These are phyloP conservation scores for Huntiella abstrusa DNA, from an alignment of 2,329 filamentous ascomycete species.

Conservation along the genomic window DNA sequence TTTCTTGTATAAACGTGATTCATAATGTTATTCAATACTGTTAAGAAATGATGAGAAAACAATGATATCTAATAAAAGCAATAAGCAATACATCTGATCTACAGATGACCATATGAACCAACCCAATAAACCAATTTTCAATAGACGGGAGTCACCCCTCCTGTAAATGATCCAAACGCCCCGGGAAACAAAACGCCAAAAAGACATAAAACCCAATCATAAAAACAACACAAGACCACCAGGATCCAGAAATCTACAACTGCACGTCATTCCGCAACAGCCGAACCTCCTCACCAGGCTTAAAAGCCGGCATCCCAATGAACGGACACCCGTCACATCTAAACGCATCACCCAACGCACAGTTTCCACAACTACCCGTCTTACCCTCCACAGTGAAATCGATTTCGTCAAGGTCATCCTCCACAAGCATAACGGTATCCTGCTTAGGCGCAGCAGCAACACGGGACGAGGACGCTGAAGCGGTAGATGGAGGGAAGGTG, in stretches of 20 bases:
- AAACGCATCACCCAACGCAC: slow-evolving; percentile 81
- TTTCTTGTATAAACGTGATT: background rate
- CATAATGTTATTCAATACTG: background rate
- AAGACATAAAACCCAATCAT: background rate
- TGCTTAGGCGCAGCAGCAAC: background rate
- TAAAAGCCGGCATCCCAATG: slow-evolving; percentile 85
- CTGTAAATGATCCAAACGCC: too few species aligned
- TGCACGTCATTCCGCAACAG: slow-evolving; percentile 75
- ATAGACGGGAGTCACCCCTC: too few species aligned
- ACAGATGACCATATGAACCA: too few species aligned
- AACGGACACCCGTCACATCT: slow-evolving; percentile 59
- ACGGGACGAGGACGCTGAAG: background rate
- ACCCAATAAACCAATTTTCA: too few species aligned
- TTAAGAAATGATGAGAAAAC: background rate
- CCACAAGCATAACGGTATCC: slow-evolving; percentile 37
- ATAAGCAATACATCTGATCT: background rate
- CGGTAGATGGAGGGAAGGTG: background rate
- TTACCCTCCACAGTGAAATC: slow-evolving; percentile 98
- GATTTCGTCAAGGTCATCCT: slow-evolving; percentile 68
- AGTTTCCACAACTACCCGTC: slow-evolving; percentile 86
- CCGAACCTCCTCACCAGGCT: slow-evolving; percentile 85
- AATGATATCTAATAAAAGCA: background rate
- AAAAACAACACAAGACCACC: background rate
- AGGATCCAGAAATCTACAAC: slow-evolving; percentile 29
- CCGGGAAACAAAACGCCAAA: background rate